These are phyloP conservation scores for Alternaria gaisen DNA, from an alignment of 2,329 filamentous ascomycete species.

Conservation along the genomic window DNA sequence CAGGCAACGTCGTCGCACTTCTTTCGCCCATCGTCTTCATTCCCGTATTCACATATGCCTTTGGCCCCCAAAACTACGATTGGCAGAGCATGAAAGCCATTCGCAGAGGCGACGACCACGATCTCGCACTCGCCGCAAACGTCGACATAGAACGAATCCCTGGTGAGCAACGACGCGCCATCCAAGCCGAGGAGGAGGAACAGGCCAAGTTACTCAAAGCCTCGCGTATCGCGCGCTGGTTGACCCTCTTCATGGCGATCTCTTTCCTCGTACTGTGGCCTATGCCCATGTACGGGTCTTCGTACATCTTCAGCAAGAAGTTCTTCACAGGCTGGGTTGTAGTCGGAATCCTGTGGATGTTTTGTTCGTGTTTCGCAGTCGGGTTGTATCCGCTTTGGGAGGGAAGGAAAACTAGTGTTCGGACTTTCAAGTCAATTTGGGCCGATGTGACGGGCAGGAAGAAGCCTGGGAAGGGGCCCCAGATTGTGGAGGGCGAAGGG, in stretches of 20 bases:
- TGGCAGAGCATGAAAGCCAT: slow-evolving; percentile 85
- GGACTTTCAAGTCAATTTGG: slow-evolving; percentile 69
- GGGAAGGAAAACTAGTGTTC: slow-evolving; percentile 71
- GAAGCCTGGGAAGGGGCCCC: slow-evolving; percentile 18
- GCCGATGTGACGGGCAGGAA: slow-evolving; percentile 63
- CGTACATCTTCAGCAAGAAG: slow-evolving; percentile 81
- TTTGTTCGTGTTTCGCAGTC: slow-evolving; percentile 75
- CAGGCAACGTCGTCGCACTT: slow-evolving; percentile 83
- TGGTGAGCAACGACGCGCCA: slow-evolving; percentile 55
- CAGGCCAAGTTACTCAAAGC: slow-evolving; percentile 55
- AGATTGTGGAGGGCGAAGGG: slow-evolving; percentile 30
- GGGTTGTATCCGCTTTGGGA: slow-evolving; percentile 85
- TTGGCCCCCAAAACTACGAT: slow-evolving; percentile 81
- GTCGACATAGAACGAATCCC: slow-evolving; percentile 72
- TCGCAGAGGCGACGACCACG: slow-evolving; percentile 78
- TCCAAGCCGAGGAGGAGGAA: slow-evolving; percentile 54
- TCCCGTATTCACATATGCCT: slow-evolving; percentile 75
- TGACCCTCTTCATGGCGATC: slow-evolving; percentile 72
- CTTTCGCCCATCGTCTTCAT: slow-evolving; percentile 79
- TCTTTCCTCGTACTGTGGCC: slow-evolving; percentile 85
- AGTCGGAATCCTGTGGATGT: slow-evolving; percentile 76
- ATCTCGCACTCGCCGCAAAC: slow-evolving; percentile 70
- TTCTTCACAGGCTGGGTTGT: slow-evolving; percentile 87
- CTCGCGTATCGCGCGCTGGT: slow-evolving; percentile 61
- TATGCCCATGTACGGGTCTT: slow-evolving; percentile 86